A percentile compares a stretch with the other conserved stretches of the same genome.
Conservation (phyloP, 192 early-diverging fungal species). For the Glomus cerebriforme region DNA sequence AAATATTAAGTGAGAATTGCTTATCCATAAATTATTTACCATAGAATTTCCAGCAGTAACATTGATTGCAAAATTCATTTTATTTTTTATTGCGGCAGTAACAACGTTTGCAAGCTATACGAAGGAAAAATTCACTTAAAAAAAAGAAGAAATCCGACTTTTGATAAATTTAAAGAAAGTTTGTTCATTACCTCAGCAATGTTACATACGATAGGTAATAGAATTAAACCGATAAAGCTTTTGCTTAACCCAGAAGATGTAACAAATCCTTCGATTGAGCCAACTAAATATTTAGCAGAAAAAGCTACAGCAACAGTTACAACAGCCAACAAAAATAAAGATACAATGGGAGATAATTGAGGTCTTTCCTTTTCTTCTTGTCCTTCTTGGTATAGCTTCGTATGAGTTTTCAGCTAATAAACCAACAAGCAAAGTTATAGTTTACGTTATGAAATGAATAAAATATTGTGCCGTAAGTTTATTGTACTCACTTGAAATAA, state of each 20-base stretch:
- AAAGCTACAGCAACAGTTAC: slow-evolving; percentile 72
- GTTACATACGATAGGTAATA: slow-evolving; percentile 89
- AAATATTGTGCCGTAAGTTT: no score
- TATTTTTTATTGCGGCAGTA: slow-evolving; percentile 77
- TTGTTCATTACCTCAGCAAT: slow-evolving; percentile 57
- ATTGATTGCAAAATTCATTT: slow-evolving; percentile 88
- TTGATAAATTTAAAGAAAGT: no score
- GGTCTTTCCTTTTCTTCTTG: slow-evolving; percentile 66
- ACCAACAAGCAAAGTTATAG: slow-evolving; percentile 6
- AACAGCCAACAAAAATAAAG: slow-evolving; percentile 50
- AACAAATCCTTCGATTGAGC: slow-evolving; percentile 78
- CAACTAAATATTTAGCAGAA: slow-evolving; percentile 78
- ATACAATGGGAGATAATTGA: slow-evolving; percentile 49
- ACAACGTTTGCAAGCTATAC: slow-evolving; percentile 77
- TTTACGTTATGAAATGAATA: background rate
- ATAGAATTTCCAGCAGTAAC: slow-evolving; percentile 85
- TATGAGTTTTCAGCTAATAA: background rate
- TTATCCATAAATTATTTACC: background rate
- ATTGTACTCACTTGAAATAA: no score
- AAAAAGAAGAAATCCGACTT: background rate
- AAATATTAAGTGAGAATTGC: background rate
- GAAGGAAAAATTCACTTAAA: background rate
- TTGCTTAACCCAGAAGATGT: slow-evolving; percentile 65
- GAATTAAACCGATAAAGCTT: slow-evolving; percentile 90
- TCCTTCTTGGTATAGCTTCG: background rate